Evolutionary conservation across 257 asterid genomes (phyloP).

Genomic region (Coffea canephora): DNA sequence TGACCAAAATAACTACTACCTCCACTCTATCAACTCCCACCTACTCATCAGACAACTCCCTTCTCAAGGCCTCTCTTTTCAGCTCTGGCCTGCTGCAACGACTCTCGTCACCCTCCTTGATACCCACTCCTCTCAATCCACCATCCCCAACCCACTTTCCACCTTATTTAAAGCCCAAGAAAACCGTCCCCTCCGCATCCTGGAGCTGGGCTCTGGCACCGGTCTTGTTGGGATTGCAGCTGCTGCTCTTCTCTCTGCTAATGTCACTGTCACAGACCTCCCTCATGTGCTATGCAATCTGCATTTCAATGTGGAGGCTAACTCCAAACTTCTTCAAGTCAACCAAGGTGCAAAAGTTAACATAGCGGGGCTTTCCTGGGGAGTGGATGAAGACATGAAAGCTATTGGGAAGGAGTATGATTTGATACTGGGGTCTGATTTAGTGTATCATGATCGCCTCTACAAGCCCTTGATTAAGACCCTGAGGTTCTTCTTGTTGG

Average conservation of each 20-base stretch:
- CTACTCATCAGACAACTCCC: slow-evolving; percentile 59
- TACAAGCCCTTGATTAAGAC: slow-evolving; percentile 62
- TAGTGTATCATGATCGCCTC: slow-evolving; percentile 71
- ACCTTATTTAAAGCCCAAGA: slow-evolving; percentile 18
- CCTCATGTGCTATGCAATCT: slow-evolving; percentile 76
- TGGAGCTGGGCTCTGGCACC: slow-evolving; percentile 97
- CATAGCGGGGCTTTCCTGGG: slow-evolving; percentile 72
- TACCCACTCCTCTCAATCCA: slow-evolving; percentile 20
- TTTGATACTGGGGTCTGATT: slow-evolving; percentile 72
- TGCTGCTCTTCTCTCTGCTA: slow-evolving; percentile 68
- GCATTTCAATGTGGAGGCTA: slow-evolving; percentile 57
- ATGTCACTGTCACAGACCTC: slow-evolving; percentile 79
- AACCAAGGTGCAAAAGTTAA: slow-evolving; percentile 18
- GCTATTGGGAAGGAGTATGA: slow-evolving; percentile 58
- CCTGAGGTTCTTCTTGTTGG: slow-evolving; percentile 42
- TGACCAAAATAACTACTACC: slow-evolving; percentile 27
- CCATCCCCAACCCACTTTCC: slow-evolving; percentile 24
- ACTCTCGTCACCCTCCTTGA: slow-evolving; percentile 70
- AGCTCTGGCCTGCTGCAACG: slow-evolving; percentile 96
- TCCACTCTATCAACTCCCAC: slow-evolving; percentile 51
- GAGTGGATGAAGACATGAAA: slow-evolving; percentile 53
- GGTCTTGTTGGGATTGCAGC: slow-evolving; percentile 85
- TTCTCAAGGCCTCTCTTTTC: slow-evolving; percentile 80
- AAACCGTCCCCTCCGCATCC: slow-evolving; percentile 46
- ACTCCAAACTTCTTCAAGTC: slow-evolving; percentile 36